Evolutionary conservation across 352 stramenopile genomes (phyloP), one percentile per base, ranked within the genome.

Genomic region (Labyrinthula sp.): DNA sequence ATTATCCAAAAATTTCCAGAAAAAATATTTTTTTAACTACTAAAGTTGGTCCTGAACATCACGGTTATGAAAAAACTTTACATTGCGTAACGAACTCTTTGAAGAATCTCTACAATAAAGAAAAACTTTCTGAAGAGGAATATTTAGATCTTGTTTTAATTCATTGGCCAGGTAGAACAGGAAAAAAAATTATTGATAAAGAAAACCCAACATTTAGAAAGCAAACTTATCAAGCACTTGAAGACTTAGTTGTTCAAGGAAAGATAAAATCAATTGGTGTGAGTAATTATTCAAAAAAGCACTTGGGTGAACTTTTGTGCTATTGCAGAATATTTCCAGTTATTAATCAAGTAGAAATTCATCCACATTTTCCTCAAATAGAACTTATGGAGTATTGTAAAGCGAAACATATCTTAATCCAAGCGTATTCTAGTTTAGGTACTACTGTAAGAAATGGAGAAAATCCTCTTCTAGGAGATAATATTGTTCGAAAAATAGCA

Each of bases 271-370:
- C 37, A 15, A 57, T 81, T 30, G 71, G 71, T 14, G 68, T 81
- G 17, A 72, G 43, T 29, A 81, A 81, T 35, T 79, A 76, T 20
- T 66, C 52, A 12, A 45, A 58, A 7, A 33, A 45, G 38, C 49
- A 61, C 18, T 36, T 81, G 14, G 21, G 47, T 7, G 33, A 60
- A 29, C 55, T 81, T 26, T 47, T 78, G 3, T 21, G 50, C 4
- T 38, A 41, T 12, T 68, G 59, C 30, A 59, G 47, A 4, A 63
- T 77, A n/a, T 60, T 49, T 20, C 71, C 71, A 34, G 26, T 61
- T 6, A 46, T 79, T 0, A 73, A 77, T 47, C 71, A 81, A 57
- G 56, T 81, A 29, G 71, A 81, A 48, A 61, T 73, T 2, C 71
- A 81, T 48, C 70, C 67, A 26, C 48, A 73, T 8, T 45, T 77